Percentiles rank a stretch among this genome's conserved stretches.
Conservation (phyloP, 2,329 filamentous ascomycete species). For the Coniochaeta ligniaria region DNA sequence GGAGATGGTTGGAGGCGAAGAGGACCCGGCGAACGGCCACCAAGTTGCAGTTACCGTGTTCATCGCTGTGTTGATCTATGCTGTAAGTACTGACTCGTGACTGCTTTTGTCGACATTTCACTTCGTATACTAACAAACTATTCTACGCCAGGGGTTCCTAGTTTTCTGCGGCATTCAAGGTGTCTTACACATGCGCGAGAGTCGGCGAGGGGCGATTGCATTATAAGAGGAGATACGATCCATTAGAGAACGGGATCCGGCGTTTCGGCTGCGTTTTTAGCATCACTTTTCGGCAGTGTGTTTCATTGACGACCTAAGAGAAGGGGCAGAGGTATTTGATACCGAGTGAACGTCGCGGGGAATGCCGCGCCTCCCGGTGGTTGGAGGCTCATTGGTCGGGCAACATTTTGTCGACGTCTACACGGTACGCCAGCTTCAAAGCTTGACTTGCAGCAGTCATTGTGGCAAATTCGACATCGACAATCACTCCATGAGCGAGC, state of each 20-base stretch:
- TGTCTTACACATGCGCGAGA: conserved; percentile 76
- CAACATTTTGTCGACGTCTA: too few relatives aligned
- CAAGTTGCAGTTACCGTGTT: conserved; percentile 83
- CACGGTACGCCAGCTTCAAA: too few relatives aligned
- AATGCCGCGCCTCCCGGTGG: not conserved
- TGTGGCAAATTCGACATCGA: not conserved
- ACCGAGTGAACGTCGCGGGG: not conserved
- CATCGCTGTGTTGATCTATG: conserved; percentile 80
- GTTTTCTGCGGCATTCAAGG: conserved; percentile 89
- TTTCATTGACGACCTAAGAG: not conserved
- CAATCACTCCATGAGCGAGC: not conserved
- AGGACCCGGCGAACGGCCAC: conserved; percentile 64
- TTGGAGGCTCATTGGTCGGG: not conserved
- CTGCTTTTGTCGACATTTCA: not conserved
- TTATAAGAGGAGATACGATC: conserved; percentile 34
- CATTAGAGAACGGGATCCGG: not conserved
- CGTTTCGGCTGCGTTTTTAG: not conserved
- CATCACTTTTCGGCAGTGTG: not conserved
- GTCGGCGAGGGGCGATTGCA: conserved; percentile 75
- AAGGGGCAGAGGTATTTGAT: not conserved
- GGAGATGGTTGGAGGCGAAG: conserved; percentile 69
- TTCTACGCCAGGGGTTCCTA: conserved; percentile 62
- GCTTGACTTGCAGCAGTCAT: not conserved
- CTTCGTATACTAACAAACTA: not conserved
- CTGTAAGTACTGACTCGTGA: conserved; percentile 50